phyloP scores from a whole-genome alignment of 192 early-diverging fungal species.

The Phycomyces blakesleeanus region DNA sequence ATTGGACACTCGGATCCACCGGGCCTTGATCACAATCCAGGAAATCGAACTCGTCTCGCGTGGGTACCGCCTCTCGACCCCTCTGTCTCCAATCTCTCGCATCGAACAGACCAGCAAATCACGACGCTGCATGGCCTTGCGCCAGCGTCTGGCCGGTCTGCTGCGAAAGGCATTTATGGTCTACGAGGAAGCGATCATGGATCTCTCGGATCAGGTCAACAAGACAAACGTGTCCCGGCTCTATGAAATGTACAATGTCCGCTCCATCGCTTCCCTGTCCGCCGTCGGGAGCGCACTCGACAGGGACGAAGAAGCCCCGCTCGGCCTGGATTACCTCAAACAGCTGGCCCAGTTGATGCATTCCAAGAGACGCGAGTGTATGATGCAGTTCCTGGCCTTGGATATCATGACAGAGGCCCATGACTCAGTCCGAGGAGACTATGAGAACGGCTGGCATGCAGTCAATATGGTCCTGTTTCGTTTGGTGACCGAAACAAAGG shows the following conservation, averaged over 20 bases:
- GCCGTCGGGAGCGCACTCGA: neutral
- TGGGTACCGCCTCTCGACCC: conserved; percentile 56
- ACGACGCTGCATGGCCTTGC: conserved; percentile 46
- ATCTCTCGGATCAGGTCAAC: conserved; percentile 42
- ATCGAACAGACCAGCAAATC: conserved; percentile 54
- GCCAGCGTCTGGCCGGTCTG: conserved; percentile 39
- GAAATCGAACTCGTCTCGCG: conserved; percentile 63
- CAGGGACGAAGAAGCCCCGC: conserved; percentile 20
- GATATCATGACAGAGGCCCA: conserved; percentile 17
- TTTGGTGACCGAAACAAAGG: conserved; percentile 15
- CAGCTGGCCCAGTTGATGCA: conserved; percentile 47
- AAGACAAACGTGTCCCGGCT: conserved; percentile 37
- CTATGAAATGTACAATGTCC: conserved; percentile 51
- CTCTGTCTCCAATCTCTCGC: conserved; percentile 56
- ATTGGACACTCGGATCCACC: conserved; percentile 49
- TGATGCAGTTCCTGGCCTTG: conserved; percentile 46
- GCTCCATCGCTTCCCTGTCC: conserved; percentile 17
- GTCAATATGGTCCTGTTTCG: conserved; percentile 11
- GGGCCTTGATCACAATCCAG: conserved; percentile 52
- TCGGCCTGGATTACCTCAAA: conserved; percentile 45
- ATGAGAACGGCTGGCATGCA: conserved; percentile 15
- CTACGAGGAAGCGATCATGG: conserved; percentile 44
- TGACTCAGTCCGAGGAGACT: conserved; percentile 4
- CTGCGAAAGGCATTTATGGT: conserved; percentile 41
- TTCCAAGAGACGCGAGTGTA: conserved; percentile 50